A percentile compares a stretch with the other conserved stretches of the same genome.
These are phyloP conservation scores for Xenosphaeropsis pyriputrescens DNA, from an alignment of 2,329 filamentous ascomycete species.

Conservation along the genomic window DNA sequence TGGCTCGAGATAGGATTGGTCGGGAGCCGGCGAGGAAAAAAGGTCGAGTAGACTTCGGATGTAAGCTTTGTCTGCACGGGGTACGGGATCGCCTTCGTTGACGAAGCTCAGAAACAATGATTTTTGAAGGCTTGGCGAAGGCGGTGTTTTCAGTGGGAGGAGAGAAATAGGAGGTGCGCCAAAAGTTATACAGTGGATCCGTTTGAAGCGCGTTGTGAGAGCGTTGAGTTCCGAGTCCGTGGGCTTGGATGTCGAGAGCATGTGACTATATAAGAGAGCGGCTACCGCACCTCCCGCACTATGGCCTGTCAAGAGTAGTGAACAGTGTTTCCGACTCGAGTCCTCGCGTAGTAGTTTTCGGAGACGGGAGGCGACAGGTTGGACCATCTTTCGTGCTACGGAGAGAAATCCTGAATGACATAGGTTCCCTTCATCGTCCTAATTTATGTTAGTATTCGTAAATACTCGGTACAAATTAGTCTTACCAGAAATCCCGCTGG, in stretches of 20 bases:
- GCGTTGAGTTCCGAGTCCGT: conserved; percentile 53
- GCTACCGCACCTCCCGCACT: conserved; percentile 78
- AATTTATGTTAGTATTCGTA: conserved; percentile 3
- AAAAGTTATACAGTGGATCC: conserved; percentile 75
- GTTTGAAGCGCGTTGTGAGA: conserved; percentile 57
- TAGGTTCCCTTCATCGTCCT: conserved; percentile 60
- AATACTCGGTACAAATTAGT: background rate
- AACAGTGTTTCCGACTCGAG: conserved; percentile 48
- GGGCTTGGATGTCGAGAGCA: conserved; percentile 43
- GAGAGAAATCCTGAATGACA: conserved; percentile 72
- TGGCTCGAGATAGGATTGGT: conserved; percentile 3
- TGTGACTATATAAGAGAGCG: conserved; percentile 66
- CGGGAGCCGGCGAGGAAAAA: conserved; percentile 45
- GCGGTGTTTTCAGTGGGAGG: conserved; percentile 49
- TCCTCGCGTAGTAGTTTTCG: conserved; percentile 58
- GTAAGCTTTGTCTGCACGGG: conserved; percentile 63
- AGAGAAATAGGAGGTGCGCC: conserved; percentile 69
- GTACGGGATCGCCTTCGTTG: conserved; percentile 77
- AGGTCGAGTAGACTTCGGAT: conserved; percentile 58
- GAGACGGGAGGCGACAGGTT: conserved; percentile 56
- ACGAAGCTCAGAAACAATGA: conserved; percentile 67
- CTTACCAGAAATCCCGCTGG: conserved; percentile 51
- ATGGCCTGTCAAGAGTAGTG: conserved; percentile 72
- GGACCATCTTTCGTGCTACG: conserved; percentile 62
- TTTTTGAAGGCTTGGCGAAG: conserved; percentile 33